Percentiles rank a stretch among this genome's conserved stretches.
phyloP scores from a whole-genome alignment of 495 filamentous ascomycete genomes.

The Penicillium pancosmium region DNA sequence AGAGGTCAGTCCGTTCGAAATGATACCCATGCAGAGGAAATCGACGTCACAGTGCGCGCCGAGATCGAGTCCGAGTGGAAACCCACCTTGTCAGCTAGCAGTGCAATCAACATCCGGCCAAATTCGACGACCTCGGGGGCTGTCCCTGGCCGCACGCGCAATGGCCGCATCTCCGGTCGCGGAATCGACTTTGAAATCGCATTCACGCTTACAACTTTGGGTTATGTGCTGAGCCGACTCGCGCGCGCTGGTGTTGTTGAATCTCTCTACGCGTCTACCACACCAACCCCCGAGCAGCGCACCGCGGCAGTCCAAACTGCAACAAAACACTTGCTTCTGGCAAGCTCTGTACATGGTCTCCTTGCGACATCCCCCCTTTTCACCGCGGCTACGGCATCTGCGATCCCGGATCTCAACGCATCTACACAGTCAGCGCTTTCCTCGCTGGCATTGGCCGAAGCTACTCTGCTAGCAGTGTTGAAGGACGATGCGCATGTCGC shows the following conservation, averaged over 20 bases:
- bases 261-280: constrained; percentile 56
- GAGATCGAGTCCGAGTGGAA: constrained; percentile 78
- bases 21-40: constrained; percentile 34
- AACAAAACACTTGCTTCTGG: constrained; percentile 75
- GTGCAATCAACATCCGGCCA: constrained; percentile 10
- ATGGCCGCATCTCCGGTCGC: constrained; percentile 62
- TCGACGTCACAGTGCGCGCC: constrained; percentile 63
- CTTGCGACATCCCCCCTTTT: constrained; percentile 49
- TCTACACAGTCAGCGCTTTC: constrained; percentile 70
- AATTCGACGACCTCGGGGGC: neutral
- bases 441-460: constrained; percentile 78
- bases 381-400: constrained; percentile 15
- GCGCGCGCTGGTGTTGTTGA: constrained; percentile 62
- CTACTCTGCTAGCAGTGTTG: constrained; percentile 83
- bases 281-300: constrained; percentile 66
- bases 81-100: constrained; percentile 65
- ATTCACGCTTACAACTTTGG: constrained; percentile 76
- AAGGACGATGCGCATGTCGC: constrained; percentile 94
- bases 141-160: constrained; percentile 12
- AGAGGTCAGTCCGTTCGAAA: constrained; percentile 39
- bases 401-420: constrained; percentile 61
- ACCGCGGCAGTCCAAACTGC: constrained; percentile 71
- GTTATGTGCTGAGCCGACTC: constrained; percentile 68
- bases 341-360: constrained; percentile 75
- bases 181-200: constrained; percentile 83